phyloP scores from a whole-genome alignment of 148 eudicot species.

The Linanthus parryae region DNA sequence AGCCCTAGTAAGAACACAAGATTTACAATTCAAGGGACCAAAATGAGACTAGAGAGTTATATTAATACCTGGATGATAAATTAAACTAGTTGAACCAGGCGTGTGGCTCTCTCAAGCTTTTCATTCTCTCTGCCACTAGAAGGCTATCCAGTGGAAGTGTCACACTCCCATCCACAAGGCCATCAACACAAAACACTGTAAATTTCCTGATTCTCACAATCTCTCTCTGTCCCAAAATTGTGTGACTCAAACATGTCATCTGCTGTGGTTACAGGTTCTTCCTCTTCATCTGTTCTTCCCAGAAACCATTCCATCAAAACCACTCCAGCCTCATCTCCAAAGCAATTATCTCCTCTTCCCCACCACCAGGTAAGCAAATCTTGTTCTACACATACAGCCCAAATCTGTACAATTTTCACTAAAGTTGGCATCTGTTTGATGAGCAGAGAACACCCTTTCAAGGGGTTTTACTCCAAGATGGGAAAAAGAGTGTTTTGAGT shows the following conservation, averaged over 20 bases:
- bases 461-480: slow-evolving; percentile 46
- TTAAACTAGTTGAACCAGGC: too few species aligned
- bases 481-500: slow-evolving; percentile 36
- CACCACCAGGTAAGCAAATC: slow-evolving; percentile 25
- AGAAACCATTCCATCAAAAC: slow-evolving; percentile 21
- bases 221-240: background rate
- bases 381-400: background rate
- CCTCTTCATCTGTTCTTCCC: slow-evolving; percentile 41
- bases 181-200: background rate
- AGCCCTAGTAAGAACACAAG: too few species aligned
- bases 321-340: slow-evolving; percentile 16
- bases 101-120: slow-evolving; percentile 8
- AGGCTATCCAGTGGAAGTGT: background rate
- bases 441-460: slow-evolving; percentile 51
- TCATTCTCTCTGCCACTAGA: slow-evolving; percentile 10
- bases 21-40: too few species aligned
- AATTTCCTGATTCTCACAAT: background rate
- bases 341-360: slow-evolving; percentile 13
- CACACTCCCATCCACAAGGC: background rate
- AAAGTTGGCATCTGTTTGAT: background rate
- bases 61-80: too few species aligned
- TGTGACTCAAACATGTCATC: slow-evolving; percentile 31
- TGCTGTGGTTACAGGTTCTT: slow-evolving; percentile 36
- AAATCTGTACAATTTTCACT: background rate
- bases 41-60: too few species aligned